A percentile compares a stretch with the other conserved stretches of the same genome.
phyloP scores from a whole-genome alignment of 192 early-diverging fungal genomes.

The Podila epicladia region DNA sequence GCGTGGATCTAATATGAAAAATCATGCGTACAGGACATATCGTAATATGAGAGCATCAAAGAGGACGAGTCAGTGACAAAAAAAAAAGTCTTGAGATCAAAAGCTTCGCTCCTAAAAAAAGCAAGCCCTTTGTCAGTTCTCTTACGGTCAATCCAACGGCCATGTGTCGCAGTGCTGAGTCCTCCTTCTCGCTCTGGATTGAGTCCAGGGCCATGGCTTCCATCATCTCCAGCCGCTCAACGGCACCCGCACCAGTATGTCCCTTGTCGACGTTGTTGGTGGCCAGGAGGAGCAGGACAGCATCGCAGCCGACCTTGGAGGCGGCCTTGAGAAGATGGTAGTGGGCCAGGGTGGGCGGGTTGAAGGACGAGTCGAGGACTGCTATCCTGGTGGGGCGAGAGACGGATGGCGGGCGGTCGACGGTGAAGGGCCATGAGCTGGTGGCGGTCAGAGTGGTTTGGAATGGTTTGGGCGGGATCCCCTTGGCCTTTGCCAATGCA shows the following conservation, averaged over 20 bases:
- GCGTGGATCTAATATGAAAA: slow-evolving; percentile 50
- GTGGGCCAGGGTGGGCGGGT: slow-evolving; percentile 73
- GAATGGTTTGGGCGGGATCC: slow-evolving; percentile 18
- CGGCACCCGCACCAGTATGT: slow-evolving; percentile 56
- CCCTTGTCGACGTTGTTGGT: slow-evolving; percentile 78
- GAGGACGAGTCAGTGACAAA: background rate
- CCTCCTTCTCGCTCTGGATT: slow-evolving; percentile 33
- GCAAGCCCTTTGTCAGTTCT: background rate
- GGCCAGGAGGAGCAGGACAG: slow-evolving; percentile 69
- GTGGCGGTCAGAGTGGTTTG: slow-evolving; percentile 41
- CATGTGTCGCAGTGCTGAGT: slow-evolving; percentile 33
- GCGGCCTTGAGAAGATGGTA: slow-evolving; percentile 62
- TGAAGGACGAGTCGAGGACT: slow-evolving; percentile 82
- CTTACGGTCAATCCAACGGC: slow-evolving; percentile 39
- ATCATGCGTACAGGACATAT: background rate
- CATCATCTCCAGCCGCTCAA: slow-evolving; percentile 79
- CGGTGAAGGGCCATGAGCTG: slow-evolving; percentile 43
- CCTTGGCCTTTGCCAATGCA: slow-evolving; percentile 27
- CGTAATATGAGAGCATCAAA: background rate
- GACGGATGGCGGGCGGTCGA: slow-evolving; percentile 23
- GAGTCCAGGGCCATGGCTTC: slow-evolving; percentile 62
- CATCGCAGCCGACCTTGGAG: slow-evolving; percentile 60
- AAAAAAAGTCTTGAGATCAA: background rate
- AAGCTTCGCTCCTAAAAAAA: background rate
- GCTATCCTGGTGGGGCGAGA: slow-evolving; percentile 46